Base-by-base conservation (phyloP, 441 rosid species). In the Arabidopsis hybrid region DNA sequence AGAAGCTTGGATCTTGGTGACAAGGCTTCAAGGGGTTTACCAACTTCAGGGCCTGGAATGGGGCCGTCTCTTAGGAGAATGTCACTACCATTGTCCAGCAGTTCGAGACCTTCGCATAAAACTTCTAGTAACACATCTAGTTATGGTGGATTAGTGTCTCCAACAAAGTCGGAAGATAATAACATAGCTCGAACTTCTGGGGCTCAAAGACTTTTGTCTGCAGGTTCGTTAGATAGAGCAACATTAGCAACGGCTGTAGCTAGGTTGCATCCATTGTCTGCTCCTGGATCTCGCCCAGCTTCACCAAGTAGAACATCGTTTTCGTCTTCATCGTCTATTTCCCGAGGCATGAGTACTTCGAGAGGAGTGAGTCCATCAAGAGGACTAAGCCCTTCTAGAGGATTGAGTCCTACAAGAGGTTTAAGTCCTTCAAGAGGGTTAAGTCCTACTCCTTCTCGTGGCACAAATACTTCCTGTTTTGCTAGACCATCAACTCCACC, bases 401-500 rank as follows among this genome's bases (percentile, higher is more conserved):
- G 96, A 3, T 77, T 86, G 21, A 89, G 84, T 38, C 87, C 95
- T 84, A 18, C 90, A 21, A 82, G 93, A 77, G 91, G 88, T 46
- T 29, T 76, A 55, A 76, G 79, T 73, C 79, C 79, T 51, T 55
- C 85, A 50, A 86, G 91, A 87, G 92, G 93, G 69, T 71, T 83
- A 60, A 88, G 92, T 85, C 97, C 97, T 66, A 75, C 88, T 29
- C 84, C 97, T 66, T 77, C 88, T 21, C 84, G 78, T 76, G 76
- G 60, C 42, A 65, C 75, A n/a, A 70, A 60, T 38, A 17, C 80
- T 61, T 70, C 80, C 34, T 71, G 63, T 57, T 76, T 76, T 65
- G 66, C 88, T 40, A 88, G 98, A 78, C 92, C 98, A 14, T 88
- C 88, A 29, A 89, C 85, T 59, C 92, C 90, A 69, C 85, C 95